Conservation (phyloP, 768 basidiomycete genomes). For the Leccinum rimulosum region DNA sequence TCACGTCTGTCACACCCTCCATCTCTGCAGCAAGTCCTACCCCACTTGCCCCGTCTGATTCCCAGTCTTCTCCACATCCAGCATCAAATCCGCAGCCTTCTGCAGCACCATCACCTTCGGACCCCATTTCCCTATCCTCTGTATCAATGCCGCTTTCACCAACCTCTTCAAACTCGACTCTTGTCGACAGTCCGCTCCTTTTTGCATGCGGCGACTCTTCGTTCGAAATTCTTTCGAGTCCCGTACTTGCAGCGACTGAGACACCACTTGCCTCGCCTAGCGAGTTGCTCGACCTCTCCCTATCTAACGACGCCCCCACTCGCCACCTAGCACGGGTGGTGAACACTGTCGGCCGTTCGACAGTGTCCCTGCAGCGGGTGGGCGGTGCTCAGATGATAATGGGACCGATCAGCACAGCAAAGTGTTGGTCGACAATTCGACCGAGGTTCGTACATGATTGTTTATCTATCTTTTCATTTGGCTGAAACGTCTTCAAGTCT, state of each 20-base stretch:
- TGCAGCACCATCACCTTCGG: slow-evolving; percentile 17
- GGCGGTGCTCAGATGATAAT: slow-evolving; percentile 39
- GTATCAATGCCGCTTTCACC: slow-evolving; percentile 40
- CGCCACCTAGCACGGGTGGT: slow-evolving; percentile 99
- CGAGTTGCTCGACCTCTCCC: slow-evolving; percentile 33
- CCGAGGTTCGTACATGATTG: slow-evolving; percentile 35
- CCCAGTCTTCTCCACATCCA: slow-evolving; percentile 21
- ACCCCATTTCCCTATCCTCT: slow-evolving; percentile 30
- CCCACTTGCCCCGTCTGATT: slow-evolving; percentile 15
- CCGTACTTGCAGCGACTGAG: slow-evolving; percentile 35
- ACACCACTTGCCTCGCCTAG: slow-evolving; percentile 24
- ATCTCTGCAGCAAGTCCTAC: slow-evolving; percentile 13
- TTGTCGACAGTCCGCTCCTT: slow-evolving; percentile 32
- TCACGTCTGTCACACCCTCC: slow-evolving; percentile 13
- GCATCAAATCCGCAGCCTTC: slow-evolving; percentile 23
- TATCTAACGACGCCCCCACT: slow-evolving; percentile 59
- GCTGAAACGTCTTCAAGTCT: slow-evolving; percentile 25
- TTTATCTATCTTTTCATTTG: slow-evolving; percentile 19
- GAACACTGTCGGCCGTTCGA: slow-evolving; percentile 56
- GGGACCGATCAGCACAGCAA: slow-evolving; percentile 19
- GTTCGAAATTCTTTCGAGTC: slow-evolving; percentile 36
- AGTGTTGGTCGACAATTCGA: slow-evolving; percentile 15
- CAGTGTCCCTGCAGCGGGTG: slow-evolving; percentile 95
- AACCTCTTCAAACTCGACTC: slow-evolving; percentile 41
- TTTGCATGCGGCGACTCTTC: slow-evolving; percentile 24